Conservation (phyloP, 352 stramenopile genomes). For the Peronosclerospora sorghi region DNA sequence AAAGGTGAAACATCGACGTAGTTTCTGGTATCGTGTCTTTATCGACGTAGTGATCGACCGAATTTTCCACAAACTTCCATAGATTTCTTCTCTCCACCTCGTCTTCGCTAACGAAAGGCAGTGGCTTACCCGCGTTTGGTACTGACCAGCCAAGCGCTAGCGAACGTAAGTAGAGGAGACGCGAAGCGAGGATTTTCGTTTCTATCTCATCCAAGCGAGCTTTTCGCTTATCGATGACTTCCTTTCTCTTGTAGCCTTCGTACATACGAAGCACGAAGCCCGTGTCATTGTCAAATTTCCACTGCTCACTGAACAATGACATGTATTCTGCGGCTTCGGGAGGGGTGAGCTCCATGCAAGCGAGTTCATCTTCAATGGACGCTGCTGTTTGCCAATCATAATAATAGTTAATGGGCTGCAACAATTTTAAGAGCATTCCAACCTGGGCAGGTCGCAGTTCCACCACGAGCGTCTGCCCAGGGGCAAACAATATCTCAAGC, state of each 20-base stretch:
- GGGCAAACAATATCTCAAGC: slow-evolving; percentile 38
- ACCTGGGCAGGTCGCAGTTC: slow-evolving; percentile 60
- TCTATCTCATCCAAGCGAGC: slow-evolving; percentile 43
- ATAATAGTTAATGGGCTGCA: slow-evolving; percentile 48
- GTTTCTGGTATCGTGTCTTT: slow-evolving; percentile 28
- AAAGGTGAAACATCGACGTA: slow-evolving; percentile 44
- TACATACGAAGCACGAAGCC: slow-evolving; percentile 30
- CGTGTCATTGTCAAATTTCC: slow-evolving; percentile 40
- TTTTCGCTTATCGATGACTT: slow-evolving; percentile 26
- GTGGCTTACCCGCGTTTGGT: slow-evolving; percentile 35
- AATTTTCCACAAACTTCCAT: slow-evolving; percentile 48
- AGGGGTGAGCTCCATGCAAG: slow-evolving; percentile 41
- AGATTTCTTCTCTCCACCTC: slow-evolving; percentile 41
- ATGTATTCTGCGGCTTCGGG: slow-evolving; percentile 49
- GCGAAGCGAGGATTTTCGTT: slow-evolving; percentile 39
- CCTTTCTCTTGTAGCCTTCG: slow-evolving; percentile 30
- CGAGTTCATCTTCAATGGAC: slow-evolving; percentile 44
- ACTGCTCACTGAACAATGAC: slow-evolving; percentile 42
- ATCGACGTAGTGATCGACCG: slow-evolving; percentile 47
- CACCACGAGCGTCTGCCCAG: slow-evolving; percentile 22
- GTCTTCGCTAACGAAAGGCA: slow-evolving; percentile 36
- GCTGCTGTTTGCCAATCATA: slow-evolving; percentile 59
- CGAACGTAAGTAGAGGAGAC: slow-evolving; percentile 49
- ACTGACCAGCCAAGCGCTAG: slow-evolving; percentile 53
- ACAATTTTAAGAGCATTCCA: slow-evolving; percentile 40